Evolutionary conservation across 805 yeast genomes (phyloP).

Genomic region (Hanseniaspora valbyensis): DNA sequence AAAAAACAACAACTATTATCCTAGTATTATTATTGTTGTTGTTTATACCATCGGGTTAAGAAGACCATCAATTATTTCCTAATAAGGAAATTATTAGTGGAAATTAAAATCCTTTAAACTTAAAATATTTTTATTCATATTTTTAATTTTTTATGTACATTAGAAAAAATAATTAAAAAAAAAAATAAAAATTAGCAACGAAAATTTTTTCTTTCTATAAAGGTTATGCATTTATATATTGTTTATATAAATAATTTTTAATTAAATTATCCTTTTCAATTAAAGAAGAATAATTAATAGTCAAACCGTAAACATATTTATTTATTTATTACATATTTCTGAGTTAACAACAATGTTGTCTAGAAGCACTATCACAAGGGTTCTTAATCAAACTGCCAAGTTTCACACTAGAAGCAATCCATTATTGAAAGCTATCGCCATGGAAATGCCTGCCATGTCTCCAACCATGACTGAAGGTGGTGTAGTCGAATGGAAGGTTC

Average conservation of each 20-base stretch:
- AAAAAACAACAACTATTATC: too few relatives aligned
- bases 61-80: not conserved
- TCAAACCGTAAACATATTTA: too few relatives aligned
- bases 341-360: not conserved
- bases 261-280: too few relatives aligned
- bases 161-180: too few relatives aligned
- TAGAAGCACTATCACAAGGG: not conserved
- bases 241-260: too few relatives aligned
- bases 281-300: too few relatives aligned
- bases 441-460: slow-evolving; percentile 97
- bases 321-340: not conserved
- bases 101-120: not conserved
- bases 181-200: too few relatives aligned
- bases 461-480: slow-evolving; percentile 98
- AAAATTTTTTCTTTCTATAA: too few relatives aligned
- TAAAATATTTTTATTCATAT: too few relatives aligned
- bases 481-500: slow-evolving; percentile 75
- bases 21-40: not conserved
- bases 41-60: not conserved
- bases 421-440: slow-evolving; percentile 32
- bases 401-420: slow-evolving; percentile 9
- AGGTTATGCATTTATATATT: too few relatives aligned
- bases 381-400: not conserved
- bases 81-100: not conserved
- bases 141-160: too few relatives aligned